Evolutionary conservation across 139 green algal genomes (phyloP).

Genomic region (Pseudopediastrum boryanum): DNA sequence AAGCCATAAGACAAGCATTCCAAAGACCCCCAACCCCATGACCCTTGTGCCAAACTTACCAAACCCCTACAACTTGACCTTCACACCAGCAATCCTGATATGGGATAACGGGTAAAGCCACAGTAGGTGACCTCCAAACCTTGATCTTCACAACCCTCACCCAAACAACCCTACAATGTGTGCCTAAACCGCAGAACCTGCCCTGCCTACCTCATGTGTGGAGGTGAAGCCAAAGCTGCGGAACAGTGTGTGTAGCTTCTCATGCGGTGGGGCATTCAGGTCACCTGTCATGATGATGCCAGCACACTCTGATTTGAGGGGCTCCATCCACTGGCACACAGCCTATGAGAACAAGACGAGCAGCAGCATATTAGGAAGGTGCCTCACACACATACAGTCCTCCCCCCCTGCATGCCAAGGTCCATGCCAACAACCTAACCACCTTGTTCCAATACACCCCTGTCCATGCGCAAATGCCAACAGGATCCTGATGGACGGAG

Average conservation of each 20-base stretch:
- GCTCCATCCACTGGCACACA: conserved; percentile 51
- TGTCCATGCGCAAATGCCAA: not conserved
- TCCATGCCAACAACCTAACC: not conserved
- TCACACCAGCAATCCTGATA: too few relatives aligned
- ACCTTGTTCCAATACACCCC: not conserved
- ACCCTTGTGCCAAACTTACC: too few relatives aligned
- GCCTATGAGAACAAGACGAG: not conserved
- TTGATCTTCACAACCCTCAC: too few relatives aligned
- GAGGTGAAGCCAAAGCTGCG: conserved; percentile 36
- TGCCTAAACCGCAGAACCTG: too few relatives aligned
- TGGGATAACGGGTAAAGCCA: too few relatives aligned
- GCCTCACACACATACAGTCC: not conserved
- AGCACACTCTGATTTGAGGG: conserved; percentile 24
- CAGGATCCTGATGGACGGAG: not conserved
- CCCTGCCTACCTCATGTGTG: conserved; percentile 19
- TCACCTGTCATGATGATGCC: conserved; percentile 54
- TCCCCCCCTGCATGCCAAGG: not conserved
- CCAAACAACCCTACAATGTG: too few relatives aligned
- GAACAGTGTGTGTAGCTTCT: conserved; percentile 44
- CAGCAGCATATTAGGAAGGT: not conserved
- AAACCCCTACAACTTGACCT: too few relatives aligned
- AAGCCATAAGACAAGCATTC: too few relatives aligned
- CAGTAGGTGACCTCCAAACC: too few relatives aligned
- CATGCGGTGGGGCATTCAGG: conserved; percentile 48
- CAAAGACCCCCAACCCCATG: too few relatives aligned